phyloP scores from a whole-genome alignment of 2,329 filamentous ascomycete genomes.

The Penicillium sp. region DNA sequence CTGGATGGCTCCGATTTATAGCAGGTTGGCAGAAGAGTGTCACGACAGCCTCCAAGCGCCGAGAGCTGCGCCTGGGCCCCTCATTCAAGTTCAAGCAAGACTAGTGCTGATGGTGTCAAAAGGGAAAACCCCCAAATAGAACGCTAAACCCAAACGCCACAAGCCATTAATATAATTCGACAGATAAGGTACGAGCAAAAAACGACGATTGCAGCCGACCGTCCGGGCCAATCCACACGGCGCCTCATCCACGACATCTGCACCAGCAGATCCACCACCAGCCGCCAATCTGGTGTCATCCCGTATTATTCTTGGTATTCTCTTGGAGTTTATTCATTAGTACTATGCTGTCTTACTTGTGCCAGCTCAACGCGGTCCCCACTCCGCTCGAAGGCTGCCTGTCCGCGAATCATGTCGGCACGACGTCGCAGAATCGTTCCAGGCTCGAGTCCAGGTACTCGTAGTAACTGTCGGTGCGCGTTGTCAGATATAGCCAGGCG shows the following conservation, averaged over 20 bases:
- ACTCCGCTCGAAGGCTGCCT: neutral
- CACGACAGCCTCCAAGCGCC: neutral
- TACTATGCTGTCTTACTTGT: neutral
- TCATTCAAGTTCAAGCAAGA: neutral
- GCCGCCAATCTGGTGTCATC: neutral
- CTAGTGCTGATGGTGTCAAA: neutral
- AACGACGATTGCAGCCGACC: neutral
- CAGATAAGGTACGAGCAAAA: conserved; percentile 6
- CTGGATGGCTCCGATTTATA: neutral
- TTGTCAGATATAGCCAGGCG: conserved; percentile 20
- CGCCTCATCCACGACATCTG: neutral
- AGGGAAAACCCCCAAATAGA: neutral
- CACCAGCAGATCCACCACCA: neutral
- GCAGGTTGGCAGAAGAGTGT: neutral
- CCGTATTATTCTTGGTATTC: neutral
- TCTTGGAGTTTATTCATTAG: neutral
- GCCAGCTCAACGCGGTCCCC: conserved; percentile 1
- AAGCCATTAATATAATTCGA: conserved; percentile 5
- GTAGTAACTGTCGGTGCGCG: conserved; percentile 15
- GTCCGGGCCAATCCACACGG: conserved; percentile 1
- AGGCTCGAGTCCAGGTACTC: conserved; percentile 19
- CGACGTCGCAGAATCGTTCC: conserved; percentile 14
- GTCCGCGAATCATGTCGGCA: conserved; percentile 11
- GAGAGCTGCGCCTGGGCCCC: too few species aligned
- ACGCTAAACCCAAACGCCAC: neutral